A percentile compares a stretch with the other conserved stretches of the same genome.
Conservation (phyloP, 169 alveolate species). For the Plasmodium coatneyi region DNA sequence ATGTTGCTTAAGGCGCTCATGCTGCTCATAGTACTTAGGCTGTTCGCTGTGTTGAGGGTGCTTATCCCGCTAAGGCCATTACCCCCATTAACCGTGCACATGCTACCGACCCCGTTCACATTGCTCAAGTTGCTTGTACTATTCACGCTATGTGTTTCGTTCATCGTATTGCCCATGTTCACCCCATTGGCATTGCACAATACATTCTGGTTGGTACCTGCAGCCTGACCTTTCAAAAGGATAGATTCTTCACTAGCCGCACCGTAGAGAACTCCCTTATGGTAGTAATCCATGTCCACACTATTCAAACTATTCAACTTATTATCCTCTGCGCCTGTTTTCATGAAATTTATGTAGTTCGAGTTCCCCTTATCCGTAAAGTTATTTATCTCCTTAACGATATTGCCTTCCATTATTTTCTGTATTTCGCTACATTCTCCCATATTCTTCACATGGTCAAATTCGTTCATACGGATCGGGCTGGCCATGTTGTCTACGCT, state of each 20-base stretch:
- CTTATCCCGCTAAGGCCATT: background rate
- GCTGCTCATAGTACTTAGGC: background rate
- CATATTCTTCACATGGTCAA: background rate
- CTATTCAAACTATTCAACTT: background rate
- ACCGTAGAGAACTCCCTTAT: background rate
- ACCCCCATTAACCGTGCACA: background rate
- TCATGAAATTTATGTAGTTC: slow-evolving; percentile 2
- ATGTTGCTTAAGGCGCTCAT: background rate
- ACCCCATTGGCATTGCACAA: background rate
- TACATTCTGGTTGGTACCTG: background rate
- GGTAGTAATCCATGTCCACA: slow-evolving; percentile 8
- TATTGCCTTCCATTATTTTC: background rate
- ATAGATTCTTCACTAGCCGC: background rate
- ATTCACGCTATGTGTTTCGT: background rate
- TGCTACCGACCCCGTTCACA: background rate
- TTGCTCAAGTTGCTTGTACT: background rate
- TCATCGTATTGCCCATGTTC: background rate
- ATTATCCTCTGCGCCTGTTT: background rate
- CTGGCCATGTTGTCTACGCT: background rate
- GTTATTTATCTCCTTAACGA: slow-evolving; percentile 22
- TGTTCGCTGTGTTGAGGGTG: background rate
- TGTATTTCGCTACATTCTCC: background rate
- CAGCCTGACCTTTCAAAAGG: background rate
- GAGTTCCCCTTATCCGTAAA: background rate
- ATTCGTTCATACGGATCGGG: background rate